Conservation (phyloP, 306 rosid species). For the Sophora flavescens region DNA sequence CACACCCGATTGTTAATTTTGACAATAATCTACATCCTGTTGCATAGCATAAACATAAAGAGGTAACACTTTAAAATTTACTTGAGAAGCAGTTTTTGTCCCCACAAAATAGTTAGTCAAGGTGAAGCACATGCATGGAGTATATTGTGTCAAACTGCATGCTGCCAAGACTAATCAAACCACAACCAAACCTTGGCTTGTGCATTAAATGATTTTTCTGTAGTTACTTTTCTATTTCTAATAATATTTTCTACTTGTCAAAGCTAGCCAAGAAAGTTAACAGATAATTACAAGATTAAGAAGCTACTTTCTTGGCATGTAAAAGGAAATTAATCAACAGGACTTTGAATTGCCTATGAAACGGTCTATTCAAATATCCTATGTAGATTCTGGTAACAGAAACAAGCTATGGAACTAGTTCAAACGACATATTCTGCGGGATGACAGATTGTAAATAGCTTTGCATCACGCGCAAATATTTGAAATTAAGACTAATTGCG, state of each 20-base stretch:
- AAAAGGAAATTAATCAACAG: background rate
- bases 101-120: background rate
- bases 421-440: background rate
- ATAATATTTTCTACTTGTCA: background rate
- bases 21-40: background rate
- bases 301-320: background rate
- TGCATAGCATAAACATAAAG: background rate
- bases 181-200: conserved; percentile 28
- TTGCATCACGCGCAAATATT: background rate
- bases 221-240: background rate
- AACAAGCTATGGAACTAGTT: background rate
- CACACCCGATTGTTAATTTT: background rate
- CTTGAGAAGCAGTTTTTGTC: background rate
- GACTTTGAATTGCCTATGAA: background rate
- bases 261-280: background rate
- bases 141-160: background rate
- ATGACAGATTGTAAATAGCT: conserved; percentile 25
- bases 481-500: conserved; percentile 17
- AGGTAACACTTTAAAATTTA: background rate
- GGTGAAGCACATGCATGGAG: conserved; percentile 45
- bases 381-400: background rate
- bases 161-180: background rate
- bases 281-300: background rate
- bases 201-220: background rate
- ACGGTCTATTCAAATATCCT: conserved; percentile 17